phyloP scores from a whole-genome alignment of 2,329 filamentous ascomycete species.

The Colletotrichum melonis region DNA sequence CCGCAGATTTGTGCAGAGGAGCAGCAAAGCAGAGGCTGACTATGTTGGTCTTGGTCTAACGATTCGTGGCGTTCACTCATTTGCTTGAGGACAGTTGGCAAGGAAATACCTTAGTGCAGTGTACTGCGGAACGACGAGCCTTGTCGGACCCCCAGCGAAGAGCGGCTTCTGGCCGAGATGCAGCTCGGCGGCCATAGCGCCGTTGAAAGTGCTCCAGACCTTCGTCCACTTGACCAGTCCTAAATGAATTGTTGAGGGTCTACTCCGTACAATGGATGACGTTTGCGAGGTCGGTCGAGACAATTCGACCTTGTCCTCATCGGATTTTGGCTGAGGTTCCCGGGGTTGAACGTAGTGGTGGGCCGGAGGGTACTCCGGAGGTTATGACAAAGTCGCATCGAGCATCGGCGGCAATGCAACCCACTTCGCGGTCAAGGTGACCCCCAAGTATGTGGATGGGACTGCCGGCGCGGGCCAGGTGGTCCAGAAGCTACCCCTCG shows the following conservation, averaged over 20 bases:
- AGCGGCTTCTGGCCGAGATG: constrained; percentile 14
- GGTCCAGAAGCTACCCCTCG: constrained; percentile 8
- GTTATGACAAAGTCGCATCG: not conserved
- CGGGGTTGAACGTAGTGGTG: not conserved
- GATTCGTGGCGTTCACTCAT: constrained; percentile 11
- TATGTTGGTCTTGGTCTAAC: not conserved
- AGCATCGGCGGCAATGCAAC: constrained; percentile 1
- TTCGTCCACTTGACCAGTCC: not conserved
- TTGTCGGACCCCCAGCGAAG: not conserved
- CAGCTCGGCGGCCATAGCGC: constrained; percentile 19
- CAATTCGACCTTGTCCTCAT: not conserved
- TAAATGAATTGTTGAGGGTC: constrained; percentile 10
- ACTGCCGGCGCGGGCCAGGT: constrained; percentile 3
- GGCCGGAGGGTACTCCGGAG: not conserved
- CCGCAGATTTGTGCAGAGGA: not conserved
- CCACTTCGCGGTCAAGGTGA: not conserved
- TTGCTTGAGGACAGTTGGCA: not conserved
- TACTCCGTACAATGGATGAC: not conserved
- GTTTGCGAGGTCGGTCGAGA: not conserved
- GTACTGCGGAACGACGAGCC: not conserved
- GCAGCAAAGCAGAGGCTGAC: not conserved
- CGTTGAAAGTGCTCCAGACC: not conserved
- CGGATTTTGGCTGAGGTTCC: not conserved
- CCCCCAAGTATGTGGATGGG: not conserved
- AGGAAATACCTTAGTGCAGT: not conserved